Evolutionary conservation across 257 asterid species (phyloP).

Genomic region (Forsythia viridissima): DNA sequence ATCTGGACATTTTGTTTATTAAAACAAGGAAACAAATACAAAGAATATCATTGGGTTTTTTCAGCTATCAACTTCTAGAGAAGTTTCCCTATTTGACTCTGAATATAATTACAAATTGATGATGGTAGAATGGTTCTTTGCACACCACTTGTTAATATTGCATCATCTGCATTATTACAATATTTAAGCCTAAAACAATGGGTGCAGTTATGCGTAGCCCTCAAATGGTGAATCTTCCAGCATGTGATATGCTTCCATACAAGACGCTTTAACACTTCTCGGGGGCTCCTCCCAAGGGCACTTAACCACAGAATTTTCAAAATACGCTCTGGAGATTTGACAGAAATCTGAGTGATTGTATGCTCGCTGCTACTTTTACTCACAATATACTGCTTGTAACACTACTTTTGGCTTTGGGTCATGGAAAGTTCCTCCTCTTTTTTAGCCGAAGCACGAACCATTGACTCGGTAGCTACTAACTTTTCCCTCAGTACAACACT

Average conservation of each 20-base stretch:
- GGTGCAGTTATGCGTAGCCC: not conserved
- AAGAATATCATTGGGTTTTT: not conserved
- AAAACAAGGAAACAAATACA: not conserved
- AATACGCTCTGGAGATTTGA: not conserved
- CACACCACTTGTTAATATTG: not conserved
- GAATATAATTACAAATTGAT: not conserved
- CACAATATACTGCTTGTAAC: not conserved
- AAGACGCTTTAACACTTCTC: not conserved
- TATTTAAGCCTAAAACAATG: not conserved
- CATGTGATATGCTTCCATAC: not conserved
- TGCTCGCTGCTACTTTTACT: conserved; percentile 3
- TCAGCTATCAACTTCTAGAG: not conserved
- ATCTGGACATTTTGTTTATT: not conserved
- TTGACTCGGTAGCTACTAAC: conserved; percentile 41
- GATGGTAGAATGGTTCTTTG: not conserved
- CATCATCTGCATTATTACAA: not conserved
- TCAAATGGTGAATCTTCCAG: conserved; percentile 10
- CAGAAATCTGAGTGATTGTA: not conserved
- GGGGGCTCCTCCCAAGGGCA: not conserved
- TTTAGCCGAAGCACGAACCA: conserved; percentile 28
- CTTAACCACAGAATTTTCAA: not conserved
- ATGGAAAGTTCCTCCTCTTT: conserved; percentile 27
- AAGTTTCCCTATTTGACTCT: not conserved
- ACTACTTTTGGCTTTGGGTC: conserved; percentile 3
- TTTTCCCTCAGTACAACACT: conserved; percentile 52